Evolutionary conservation across 1,284 basidiomycete genomes (phyloP).

Genomic region (Marasmius sp.): DNA sequence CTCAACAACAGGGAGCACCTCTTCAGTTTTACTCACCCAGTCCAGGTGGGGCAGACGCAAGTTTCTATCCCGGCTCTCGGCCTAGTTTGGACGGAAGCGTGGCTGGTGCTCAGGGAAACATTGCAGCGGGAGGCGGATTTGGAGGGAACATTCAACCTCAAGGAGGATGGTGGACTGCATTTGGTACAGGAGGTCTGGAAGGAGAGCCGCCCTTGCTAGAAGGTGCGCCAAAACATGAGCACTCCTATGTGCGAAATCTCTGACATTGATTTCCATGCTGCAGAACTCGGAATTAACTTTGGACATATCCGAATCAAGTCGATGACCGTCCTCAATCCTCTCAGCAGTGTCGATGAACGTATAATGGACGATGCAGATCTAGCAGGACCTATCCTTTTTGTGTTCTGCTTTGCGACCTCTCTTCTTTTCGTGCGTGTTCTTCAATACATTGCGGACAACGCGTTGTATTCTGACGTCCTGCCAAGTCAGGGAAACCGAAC

Average conservation of each 20-base stretch:
- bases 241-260: background rate
- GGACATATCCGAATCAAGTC: slow-evolving; percentile 94
- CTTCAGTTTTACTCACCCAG: slow-evolving; percentile 72
- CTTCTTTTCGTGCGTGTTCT: slow-evolving; percentile 76
- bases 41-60: slow-evolving; percentile 44
- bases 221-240: slow-evolving; percentile 51
- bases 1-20: slow-evolving; percentile 52
- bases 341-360: slow-evolving; percentile 83
- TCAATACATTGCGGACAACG: background rate
- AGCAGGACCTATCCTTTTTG: slow-evolving; percentile 94
- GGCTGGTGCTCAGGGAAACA: slow-evolving; percentile 51
- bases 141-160: slow-evolving; percentile 71
- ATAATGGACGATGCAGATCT: slow-evolving; percentile 99
- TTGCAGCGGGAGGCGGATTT: slow-evolving; percentile 50
- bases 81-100: slow-evolving; percentile 73
- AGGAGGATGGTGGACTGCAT: slow-evolving; percentile 91
- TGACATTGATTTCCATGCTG: background rate
- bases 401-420: slow-evolving; percentile 90
- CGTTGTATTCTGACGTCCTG: background rate
- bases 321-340: slow-evolving; percentile 92
- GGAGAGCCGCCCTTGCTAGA: slow-evolving; percentile 91
- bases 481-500: slow-evolving; percentile 94
- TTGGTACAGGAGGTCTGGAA: slow-evolving; percentile 93
- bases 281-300: slow-evolving; percentile 98
- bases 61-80: slow-evolving; percentile 67